A percentile compares a stretch with the other conserved stretches of the same genome.
phyloP scores from a whole-genome alignment of 1,139 yeast species.

The Nakaseomyces kungkrabaensis region DNA sequence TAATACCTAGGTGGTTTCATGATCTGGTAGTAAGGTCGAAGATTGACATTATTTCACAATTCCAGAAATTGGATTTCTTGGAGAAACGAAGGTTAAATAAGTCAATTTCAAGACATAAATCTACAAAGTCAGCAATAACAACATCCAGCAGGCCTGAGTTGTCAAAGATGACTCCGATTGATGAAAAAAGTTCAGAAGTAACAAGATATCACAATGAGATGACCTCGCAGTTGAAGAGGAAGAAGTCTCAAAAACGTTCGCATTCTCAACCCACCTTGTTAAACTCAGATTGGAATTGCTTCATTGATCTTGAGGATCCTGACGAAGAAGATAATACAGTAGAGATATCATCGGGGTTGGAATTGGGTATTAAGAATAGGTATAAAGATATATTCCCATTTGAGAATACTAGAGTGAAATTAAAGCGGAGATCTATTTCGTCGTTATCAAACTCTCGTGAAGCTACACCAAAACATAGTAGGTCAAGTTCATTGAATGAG shows the following conservation, averaged over 20 bases:
- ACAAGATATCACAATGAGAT: not conserved
- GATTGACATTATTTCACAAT: constrained; percentile 29
- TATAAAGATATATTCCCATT: constrained; percentile 75
- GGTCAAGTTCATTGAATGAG: constrained; percentile 8
- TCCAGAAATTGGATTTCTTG: constrained; percentile 32
- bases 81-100: constrained; percentile 34
- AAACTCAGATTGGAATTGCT: constrained; percentile 10
- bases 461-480: constrained; percentile 3
- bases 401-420: constrained; percentile 62
- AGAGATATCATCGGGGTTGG: constrained; percentile 59
- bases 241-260: constrained; percentile 11
- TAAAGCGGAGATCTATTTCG: constrained; percentile 16
- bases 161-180: constrained; percentile 1
- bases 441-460: constrained; percentile 4
- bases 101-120: constrained; percentile 5
- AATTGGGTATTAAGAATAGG: constrained; percentile 63
- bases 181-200: constrained; percentile 1
- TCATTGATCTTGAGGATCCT: constrained; percentile 9
- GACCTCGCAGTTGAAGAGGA: not conserved
- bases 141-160: constrained; percentile 3
- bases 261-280: constrained; percentile 16
- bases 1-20: constrained; percentile 35
- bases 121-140: constrained; percentile 2
- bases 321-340: constrained; percentile 28
- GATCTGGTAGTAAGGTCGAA: constrained; percentile 25